Percentiles rank a stretch among this genome's conserved stretches.
phyloP scores from a whole-genome alignment of 441 rosid species.

The Brassica balearica region DNA sequence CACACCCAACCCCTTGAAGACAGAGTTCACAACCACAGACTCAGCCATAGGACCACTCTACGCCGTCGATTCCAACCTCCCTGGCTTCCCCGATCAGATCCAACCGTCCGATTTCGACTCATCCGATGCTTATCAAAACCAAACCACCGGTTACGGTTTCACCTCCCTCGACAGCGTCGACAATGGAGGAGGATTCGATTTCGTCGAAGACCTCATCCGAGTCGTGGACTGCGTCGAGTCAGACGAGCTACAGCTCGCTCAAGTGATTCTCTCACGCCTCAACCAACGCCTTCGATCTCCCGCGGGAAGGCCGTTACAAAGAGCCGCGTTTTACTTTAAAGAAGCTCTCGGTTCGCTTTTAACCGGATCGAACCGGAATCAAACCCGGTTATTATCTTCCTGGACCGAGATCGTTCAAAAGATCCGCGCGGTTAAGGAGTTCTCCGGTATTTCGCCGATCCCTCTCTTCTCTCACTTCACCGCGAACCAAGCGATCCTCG shows the following conservation, averaged over 20 bases:
- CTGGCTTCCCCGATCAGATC: slow-evolving; percentile 54
- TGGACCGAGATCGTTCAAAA: slow-evolving; percentile 82
- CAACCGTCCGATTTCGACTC: slow-evolving; percentile 44
- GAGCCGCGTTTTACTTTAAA: slow-evolving; percentile 89
- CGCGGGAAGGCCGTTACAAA: slow-evolving; percentile 72
- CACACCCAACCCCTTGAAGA: slow-evolving; percentile 40
- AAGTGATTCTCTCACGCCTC: slow-evolving; percentile 80
- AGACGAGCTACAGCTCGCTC: slow-evolving; percentile 75
- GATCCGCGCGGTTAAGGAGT: slow-evolving; percentile 72
- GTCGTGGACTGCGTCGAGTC: slow-evolving; percentile 85
- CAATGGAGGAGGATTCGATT: slow-evolving; percentile 60
- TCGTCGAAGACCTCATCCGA: slow-evolving; percentile 75
- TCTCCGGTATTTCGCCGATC: slow-evolving; percentile 77
- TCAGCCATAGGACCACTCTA: slow-evolving; percentile 38
- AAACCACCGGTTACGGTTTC: slow-evolving; percentile 21
- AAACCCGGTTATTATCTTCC: slow-evolving; percentile 47
- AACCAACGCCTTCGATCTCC: slow-evolving; percentile 66
- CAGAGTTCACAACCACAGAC: slow-evolving; percentile 13
- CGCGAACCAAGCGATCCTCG: slow-evolving; percentile 84
- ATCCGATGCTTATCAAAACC: slow-evolving; percentile 30
- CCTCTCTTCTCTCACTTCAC: slow-evolving; percentile 92
- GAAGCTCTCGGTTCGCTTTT: slow-evolving; percentile 77
- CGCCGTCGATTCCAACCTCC: slow-evolving; percentile 47
- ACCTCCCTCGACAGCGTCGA: slow-evolving; percentile 36
- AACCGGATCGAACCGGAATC: slow-evolving; percentile 50